These are phyloP conservation scores for Antarctomyces pellizariae DNA, from an alignment of 495 filamentous ascomycete genomes.

Conservation along the genomic window DNA sequence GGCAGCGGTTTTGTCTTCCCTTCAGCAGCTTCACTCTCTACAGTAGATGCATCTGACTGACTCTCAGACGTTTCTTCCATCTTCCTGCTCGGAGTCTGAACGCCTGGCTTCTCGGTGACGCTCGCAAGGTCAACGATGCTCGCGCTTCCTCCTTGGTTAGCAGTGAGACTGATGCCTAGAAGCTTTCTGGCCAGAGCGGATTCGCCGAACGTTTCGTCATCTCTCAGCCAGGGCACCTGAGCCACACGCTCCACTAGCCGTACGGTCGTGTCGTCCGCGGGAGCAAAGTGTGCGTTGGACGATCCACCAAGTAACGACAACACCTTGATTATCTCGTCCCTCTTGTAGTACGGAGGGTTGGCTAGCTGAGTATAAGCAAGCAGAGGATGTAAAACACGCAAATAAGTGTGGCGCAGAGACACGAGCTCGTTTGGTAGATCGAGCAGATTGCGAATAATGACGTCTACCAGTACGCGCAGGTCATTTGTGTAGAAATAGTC, in stretches of 20 bases:
- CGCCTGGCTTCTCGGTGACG: constrained; percentile 63
- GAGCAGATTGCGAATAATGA: constrained; percentile 85
- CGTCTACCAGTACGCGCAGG: constrained; percentile 78
- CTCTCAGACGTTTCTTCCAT: constrained; percentile 11
- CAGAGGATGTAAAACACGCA: constrained; percentile 82
- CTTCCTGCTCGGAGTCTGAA: constrained; percentile 56
- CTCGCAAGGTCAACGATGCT: constrained; percentile 59
- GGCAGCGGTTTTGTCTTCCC: constrained; percentile 9
- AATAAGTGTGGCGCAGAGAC: constrained; percentile 80
- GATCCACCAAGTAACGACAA: constrained; percentile 39
- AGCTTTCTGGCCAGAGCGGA: constrained; percentile 22
- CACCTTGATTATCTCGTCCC: constrained; percentile 55
- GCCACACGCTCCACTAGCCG: constrained; percentile 63
- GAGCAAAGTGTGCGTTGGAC: constrained; percentile 60
- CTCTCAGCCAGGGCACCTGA: constrained; percentile 58
- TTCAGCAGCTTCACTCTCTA: constrained; percentile 3
- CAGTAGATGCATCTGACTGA: constrained; percentile 3
- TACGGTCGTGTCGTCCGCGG: constrained; percentile 72
- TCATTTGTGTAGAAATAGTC: constrained; percentile 99
- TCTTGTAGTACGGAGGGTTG: constrained; percentile 72
- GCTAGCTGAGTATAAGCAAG: constrained; percentile 77
- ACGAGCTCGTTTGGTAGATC: constrained; percentile 68
- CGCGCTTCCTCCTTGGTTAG: constrained; percentile 26
- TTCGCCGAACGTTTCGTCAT: constrained; percentile 17
- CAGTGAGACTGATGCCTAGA: constrained; percentile 25